Evolutionary conservation across 2,329 filamentous ascomycete genomes (phyloP).

Genomic region (Beauveria australis): DNA sequence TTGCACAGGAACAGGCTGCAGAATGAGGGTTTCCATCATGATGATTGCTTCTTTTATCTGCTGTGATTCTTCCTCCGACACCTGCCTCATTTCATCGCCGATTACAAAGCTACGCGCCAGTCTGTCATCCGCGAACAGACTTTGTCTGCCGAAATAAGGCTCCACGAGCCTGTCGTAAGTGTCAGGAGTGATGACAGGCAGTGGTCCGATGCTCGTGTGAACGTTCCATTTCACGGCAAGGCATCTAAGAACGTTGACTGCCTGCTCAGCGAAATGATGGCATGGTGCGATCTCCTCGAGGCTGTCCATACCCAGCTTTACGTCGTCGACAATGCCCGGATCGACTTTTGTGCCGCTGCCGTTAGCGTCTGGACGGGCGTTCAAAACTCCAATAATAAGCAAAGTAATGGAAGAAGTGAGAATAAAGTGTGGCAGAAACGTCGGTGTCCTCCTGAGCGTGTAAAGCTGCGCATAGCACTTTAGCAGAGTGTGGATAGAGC

Average conservation of each 20-base stretch:
- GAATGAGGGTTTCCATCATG: neutral
- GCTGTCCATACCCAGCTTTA: conserved; percentile 47
- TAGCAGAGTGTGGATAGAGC: conserved; percentile 48
- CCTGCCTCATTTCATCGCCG: neutral
- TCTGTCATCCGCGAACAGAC: neutral
- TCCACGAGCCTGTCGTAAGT: neutral
- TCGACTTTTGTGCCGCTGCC: conserved; percentile 25
- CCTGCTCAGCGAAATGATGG: conserved; percentile 52
- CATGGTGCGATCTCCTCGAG: conserved; percentile 53
- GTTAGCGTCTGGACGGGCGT: conserved; percentile 17
- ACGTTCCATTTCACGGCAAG: conserved; percentile 20
- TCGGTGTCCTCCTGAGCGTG: conserved; percentile 48
- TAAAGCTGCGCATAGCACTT: conserved; percentile 51
- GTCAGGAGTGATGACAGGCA: neutral
- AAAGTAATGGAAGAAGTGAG: conserved; percentile 52
- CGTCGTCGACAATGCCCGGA: conserved; percentile 33
- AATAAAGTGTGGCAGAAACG: conserved; percentile 53
- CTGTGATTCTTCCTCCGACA: neutral
- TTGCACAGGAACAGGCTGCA: neutral
- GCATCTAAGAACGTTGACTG: conserved; percentile 51
- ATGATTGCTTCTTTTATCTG: neutral
- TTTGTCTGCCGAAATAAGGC: neutral
- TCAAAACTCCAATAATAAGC: conserved; percentile 40
- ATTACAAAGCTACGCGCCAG: neutral
- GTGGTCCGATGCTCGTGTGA: neutral